A percentile compares a stretch with the other conserved stretches of the same genome.
Conservation (phyloP, 2,329 filamentous ascomycete genomes). For the Albophoma yamanashiensis region DNA sequence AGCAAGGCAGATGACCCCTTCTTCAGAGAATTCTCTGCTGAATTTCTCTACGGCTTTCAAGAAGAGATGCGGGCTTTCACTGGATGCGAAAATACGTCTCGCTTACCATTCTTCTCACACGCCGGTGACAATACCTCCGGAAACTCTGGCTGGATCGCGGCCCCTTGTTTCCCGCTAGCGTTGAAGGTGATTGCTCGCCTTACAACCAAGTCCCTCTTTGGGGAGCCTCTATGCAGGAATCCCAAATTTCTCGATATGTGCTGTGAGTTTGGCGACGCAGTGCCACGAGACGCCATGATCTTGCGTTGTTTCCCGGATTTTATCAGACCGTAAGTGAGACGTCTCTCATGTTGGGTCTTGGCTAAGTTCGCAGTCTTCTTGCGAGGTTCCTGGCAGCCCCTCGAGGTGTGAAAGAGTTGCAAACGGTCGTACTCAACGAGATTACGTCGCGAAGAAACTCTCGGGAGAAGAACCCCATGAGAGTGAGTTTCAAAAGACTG, state of each 20-base stretch:
- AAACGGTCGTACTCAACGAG: constrained; percentile 1
- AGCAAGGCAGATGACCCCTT: constrained; percentile 5
- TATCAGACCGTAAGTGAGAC: constrained; percentile 1
- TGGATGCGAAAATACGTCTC: background rate
- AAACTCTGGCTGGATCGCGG: constrained; percentile 2
- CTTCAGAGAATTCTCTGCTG: constrained; percentile 5
- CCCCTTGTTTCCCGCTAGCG: constrained; percentile 6
- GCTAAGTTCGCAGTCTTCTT: background rate
- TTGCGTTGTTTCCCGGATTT: constrained; percentile 4
- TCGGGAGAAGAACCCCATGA: constrained; percentile 3
- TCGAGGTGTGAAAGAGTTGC: background rate
- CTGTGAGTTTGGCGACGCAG: constrained; percentile 3
- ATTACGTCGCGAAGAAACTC: constrained; percentile 1
- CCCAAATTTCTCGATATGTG: constrained; percentile 5
- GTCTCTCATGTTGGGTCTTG: background rate
- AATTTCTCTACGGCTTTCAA: constrained; percentile 5
- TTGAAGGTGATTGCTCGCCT: constrained; percentile 6
- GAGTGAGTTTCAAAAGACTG: background rate
- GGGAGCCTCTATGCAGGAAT: constrained; percentile 5
- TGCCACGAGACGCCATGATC: constrained; percentile 5
- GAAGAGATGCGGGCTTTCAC: background rate
- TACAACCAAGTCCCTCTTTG: constrained; percentile 6
- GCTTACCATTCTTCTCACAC: background rate
- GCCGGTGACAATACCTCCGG: background rate
- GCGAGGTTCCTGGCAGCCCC: constrained; percentile 1